Base-by-base conservation (phyloP, 495 filamentous ascomycete genomes). In the Glutinoglossum americanum region DNA sequence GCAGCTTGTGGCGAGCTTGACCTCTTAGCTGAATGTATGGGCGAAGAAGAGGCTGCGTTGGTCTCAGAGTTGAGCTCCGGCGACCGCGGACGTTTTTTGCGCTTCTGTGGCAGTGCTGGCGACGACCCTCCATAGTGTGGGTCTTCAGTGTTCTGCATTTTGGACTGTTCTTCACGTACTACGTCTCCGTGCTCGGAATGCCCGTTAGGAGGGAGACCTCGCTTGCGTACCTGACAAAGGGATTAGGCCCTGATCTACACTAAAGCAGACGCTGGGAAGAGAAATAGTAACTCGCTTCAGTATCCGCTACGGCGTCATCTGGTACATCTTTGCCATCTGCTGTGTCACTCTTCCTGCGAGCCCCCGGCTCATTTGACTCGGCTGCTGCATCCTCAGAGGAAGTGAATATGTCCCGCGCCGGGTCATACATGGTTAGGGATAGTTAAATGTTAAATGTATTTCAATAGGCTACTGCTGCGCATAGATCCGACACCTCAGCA, bases 371-470 rank as follows among this genome's bases (percentile, higher is more conserved):
- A 23, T 30, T 33, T 37, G 39, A 39, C 28, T 60, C 58, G 49
- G 51, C 32, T 28, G 58, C 51, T 10, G 56, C 48, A 33, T 63
- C 60, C n/a, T 63, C 61, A n/a, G 60, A 55, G n/a, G 62, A 37
- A 28, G 58, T 63, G 55, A 64, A 72, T 54, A 60, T 63, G 63
- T 73, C 71, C 60, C 71, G 63, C 37, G 71, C 71, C 30, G 71
- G 68, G 64, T 73, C 71, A 57, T 72, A 73, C 68, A 71, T 71
- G 10, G 41, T 27, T 21, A 45, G 30, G 37, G 6, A 3, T 17
- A 2, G 37, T 4, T 11, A 41, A 17, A 17, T 32, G 23, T 10
- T 19, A 3, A 21, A 4, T 21, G n/a, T 21, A 21, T 45, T 21
- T 21, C 5, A 23, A 5, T 1, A 10, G n/a, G 1, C 9, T 53